Conservation (phyloP, 192 early-diverging fungal genomes). For the Dissophora globulifera region DNA sequence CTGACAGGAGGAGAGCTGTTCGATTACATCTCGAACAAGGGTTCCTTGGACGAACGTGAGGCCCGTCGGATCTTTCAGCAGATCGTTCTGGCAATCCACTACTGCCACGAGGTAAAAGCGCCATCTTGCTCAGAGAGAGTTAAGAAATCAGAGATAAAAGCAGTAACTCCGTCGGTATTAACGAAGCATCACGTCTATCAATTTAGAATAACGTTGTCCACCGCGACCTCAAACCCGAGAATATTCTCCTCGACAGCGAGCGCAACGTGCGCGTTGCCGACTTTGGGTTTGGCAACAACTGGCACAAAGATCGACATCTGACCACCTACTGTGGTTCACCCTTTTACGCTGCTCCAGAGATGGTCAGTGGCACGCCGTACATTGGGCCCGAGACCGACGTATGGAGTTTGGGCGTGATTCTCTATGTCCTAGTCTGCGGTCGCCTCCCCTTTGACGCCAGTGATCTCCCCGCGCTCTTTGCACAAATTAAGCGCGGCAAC, state of each 20-base stretch:
- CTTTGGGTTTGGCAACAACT: constrained; percentile 72
- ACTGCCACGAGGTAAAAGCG: constrained; percentile 59
- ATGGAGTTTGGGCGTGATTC: constrained; percentile 70
- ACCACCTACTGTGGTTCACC: constrained; percentile 76
- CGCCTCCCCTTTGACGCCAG: constrained; percentile 68
- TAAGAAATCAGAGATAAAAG: not conserved
- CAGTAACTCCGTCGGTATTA: not conserved
- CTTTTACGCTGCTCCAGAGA: constrained; percentile 73
- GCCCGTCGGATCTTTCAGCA: constrained; percentile 63
- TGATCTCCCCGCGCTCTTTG: constrained; percentile 67
- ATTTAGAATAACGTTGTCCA: constrained; percentile 68
- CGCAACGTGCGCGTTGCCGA: constrained; percentile 64
- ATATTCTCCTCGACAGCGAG: constrained; percentile 65
- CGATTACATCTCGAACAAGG: constrained; percentile 64
- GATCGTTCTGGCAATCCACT: constrained; percentile 63
- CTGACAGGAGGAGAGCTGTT: constrained; percentile 68
- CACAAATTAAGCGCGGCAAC: constrained; percentile 67
- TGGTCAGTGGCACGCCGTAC: constrained; percentile 70
- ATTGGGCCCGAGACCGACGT: constrained; percentile 68
- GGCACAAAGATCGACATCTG: constrained; percentile 61
- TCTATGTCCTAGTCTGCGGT: constrained; percentile 69
- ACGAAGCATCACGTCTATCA: not conserved
- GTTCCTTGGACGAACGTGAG: constrained; percentile 55
- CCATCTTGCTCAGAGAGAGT: not conserved
- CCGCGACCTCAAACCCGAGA: constrained; percentile 72